Conservation (phyloP, 345 rosid genomes). For the Litchi chinensis region DNA sequence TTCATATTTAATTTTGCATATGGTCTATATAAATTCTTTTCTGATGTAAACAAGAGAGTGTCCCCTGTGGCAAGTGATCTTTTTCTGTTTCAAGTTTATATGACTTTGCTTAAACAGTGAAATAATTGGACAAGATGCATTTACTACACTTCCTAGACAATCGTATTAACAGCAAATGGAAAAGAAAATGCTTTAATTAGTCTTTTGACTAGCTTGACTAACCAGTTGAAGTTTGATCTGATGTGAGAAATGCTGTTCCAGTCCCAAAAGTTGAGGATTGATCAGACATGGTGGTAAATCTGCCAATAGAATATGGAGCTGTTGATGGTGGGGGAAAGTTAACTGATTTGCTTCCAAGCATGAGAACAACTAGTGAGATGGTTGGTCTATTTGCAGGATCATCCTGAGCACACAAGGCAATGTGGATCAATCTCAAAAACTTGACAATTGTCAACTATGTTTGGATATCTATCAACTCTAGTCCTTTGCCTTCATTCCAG, state of each 20-base stretch:
- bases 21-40: too few species aligned
- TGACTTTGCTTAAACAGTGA: too few species aligned
- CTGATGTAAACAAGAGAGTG: too few species aligned
- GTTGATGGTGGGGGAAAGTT: constrained; percentile 38
- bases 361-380: constrained; percentile 44
- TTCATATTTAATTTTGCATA: background rate
- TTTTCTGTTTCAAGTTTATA: too few species aligned
- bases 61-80: too few species aligned
- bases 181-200: too few species aligned
- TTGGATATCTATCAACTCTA: constrained; percentile 36
- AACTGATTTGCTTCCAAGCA: constrained; percentile 46
- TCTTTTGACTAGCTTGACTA: too few species aligned
- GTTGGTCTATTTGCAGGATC: constrained; percentile 46
- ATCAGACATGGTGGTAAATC: constrained; percentile 28
- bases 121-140: background rate
- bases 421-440: constrained; percentile 44
- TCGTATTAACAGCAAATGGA: background rate
- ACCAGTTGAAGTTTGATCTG: constrained; percentile 29
- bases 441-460: constrained; percentile 31
- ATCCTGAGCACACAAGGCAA: constrained; percentile 52
- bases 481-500: constrained; percentile 41
- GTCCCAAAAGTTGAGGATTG: constrained; percentile 25
- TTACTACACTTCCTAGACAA: background rate
- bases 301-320: constrained; percentile 30
- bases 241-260: constrained; percentile 20